Evolutionary conservation across 2,329 filamentous ascomycete genomes (phyloP), one percentile per base, ranked within the genome.

Genomic region (Endoconidiophora laricicola): DNA sequence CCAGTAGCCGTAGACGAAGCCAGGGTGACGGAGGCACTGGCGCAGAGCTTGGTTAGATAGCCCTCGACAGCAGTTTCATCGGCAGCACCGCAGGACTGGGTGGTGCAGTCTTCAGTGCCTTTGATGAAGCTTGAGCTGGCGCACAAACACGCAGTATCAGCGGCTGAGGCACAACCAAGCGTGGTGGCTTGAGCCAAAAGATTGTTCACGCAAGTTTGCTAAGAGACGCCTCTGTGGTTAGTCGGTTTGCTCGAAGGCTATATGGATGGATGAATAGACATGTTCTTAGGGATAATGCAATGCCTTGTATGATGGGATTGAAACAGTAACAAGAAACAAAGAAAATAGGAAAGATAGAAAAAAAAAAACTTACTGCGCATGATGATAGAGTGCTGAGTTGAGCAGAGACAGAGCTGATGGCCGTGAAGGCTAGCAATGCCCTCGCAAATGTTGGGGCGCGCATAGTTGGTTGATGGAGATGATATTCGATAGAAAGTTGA

Each of bases 91-190:
- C 52, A 54, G 18, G 58, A 57, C 22, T 57, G 50, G 42, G 56
- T 58, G 33, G 66, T 62, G 52, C 69, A 71, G 45, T 70, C 67
- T 20, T 59, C 57, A 44, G 70, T 60, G n/a, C 64, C 65, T 49
- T 57, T 57, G 24, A 57, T 44, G 48, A 66, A 67, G 18, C 57
- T 57, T 1, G 58, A 48, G 9, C 63, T 62, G 24, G 54, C 56
- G 55, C 70, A 72, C 14, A 72, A 60, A 54, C 70, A 72, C 14
- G 59, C 56, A 18, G 58, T 57, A 24, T 63, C 57, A 40, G 57
- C 56, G 33, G 60, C 60, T 18, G 50, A 53, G 29, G 44, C 41
- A 29, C 48, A 51, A 33, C 51, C 51, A 41, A 50, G 44, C 3
- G 45, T 42, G 22, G 48, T 46, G 26, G 46, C 48, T 41, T 49